Evolutionary conservation across 495 filamentous ascomycete species (phyloP), one percentile per base, ranked within the genome.

Genomic region (Lasiosphaeria ovina): DNA sequence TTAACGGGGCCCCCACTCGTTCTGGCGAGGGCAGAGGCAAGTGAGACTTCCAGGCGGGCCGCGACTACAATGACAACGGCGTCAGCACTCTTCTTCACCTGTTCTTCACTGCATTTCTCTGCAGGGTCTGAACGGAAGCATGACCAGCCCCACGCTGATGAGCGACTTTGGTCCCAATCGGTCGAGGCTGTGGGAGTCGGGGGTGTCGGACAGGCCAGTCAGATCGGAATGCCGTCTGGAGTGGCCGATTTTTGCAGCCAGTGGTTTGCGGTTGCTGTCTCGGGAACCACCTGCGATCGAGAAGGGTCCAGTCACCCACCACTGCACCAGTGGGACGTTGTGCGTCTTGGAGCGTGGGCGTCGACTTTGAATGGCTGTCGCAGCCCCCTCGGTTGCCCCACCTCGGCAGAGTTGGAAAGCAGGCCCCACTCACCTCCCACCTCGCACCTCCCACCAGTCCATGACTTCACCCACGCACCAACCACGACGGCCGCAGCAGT

Each of bases 121-220:
- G 8, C 10, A 38, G n/a, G 2, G 32, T 40, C 4, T 55, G 44
- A 47, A 4, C 7, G 52, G 31, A 36, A 16, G 52, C 14, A 55
- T 55, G 34, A 40, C 52, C 14, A 10, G 35, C 34, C 52, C 49
- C 49, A 51, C 35, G 52, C 35, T 55, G 35, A 55, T 12, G 35
- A 24, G 40, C 35, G 34, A 14, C 16, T 47, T 35, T 38, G 52
- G 6, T 65, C 65, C 65, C 57, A 53, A 65, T 68, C 65, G 33
- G 65, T 65, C 62, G 60, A 58, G 57, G 66, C 60, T 57, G 57
- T 60, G 66, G 14, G 40, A 12, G 51, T 24, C 24, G 24, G 24
- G 24, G 24, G 24, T 24, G 24, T 24, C 24, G 24, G 24, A 38
- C 7, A 14, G 57, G 33, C 57, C 53, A 54, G 59, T 59, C 55